Base-by-base conservation (phyloP, 2,329 filamentous ascomycete species). In the Scedosporium dehoogii region DNA sequence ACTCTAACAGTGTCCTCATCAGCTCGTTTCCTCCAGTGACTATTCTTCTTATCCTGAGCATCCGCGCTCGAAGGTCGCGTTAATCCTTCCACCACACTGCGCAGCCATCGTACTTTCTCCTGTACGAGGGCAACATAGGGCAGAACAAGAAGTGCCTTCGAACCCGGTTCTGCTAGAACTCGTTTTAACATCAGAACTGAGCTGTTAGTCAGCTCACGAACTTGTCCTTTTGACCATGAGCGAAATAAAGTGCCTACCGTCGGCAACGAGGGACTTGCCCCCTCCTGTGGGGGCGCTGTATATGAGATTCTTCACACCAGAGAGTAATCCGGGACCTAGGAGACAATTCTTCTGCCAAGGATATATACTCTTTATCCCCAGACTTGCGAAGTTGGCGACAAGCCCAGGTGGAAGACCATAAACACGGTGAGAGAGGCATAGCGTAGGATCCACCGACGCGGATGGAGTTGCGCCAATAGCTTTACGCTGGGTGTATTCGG, bases 51-150 rank as follows among this genome's bases (percentile, higher is more conserved):
- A 25, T 73, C 70, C 62, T 73, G 69, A 33, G 66, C 73, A 63
- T 70, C 74, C 56, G 68, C 66, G 7, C 74, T 66, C 0, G 75
- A 64, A 18, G 71, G 77, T 59, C 75, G 74, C 61, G 76, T 73
- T 23, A 91, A 78, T 27, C 81, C 84, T 64, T 86, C 78, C 3
- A 90, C 85, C 18, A 90, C 76, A 58, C 79, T 84, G 33, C 88
- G 83, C 51, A 92, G 75, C 87, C 88, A 92, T 62, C 85, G 83
- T 38, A 90, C 81, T 71, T 92, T 92, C 71, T 92, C 89, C 70
- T 92, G 88, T 0, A 92, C 89, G 3, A 92, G 80, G 18, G 89
- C 88, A 66, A 92, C 88, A 72, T 91, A 92, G 0, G 89, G 89
- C 18, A 92, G 78, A 21, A 92, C 85, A 18, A 92, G 75, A 12